A percentile compares a stretch with the other conserved stretches of the same genome.
Conservation (phyloP, 306 rosid genomes). For the Cucurbita moschata region DNA sequence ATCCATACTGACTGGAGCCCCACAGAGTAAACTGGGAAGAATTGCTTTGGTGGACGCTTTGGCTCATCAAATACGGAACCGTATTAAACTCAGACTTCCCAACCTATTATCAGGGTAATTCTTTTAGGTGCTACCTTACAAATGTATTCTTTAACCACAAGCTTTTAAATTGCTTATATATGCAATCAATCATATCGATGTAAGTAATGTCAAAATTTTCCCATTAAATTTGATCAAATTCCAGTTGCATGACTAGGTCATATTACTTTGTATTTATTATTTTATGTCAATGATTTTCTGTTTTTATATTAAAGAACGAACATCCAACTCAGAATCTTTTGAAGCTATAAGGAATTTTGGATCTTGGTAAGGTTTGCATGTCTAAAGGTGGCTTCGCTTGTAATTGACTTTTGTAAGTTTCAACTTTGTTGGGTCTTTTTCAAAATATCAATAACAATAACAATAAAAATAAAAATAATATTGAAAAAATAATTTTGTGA, state of each 20-base stretch:
- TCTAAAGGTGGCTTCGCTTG: neutral
- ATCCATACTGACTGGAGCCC: slow-evolving; percentile 83
- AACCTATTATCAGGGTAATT: slow-evolving; percentile 84
- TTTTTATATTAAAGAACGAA: neutral
- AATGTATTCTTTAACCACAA: neutral
- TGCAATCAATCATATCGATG: neutral
- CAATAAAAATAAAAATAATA: neutral
- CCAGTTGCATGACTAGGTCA: neutral
- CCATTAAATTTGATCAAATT: neutral
- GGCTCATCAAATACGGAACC: slow-evolving; percentile 78
- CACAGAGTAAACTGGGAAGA: slow-evolving; percentile 88
- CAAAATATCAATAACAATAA: neutral
- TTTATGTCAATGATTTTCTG: neutral
- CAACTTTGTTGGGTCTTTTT: neutral
- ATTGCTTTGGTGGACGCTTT: slow-evolving; percentile 85
- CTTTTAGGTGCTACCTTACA: slow-evolving; percentile 3
- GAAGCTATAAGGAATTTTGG: neutral
- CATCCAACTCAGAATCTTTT: neutral
- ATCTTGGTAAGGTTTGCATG: neutral
- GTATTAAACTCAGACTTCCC: slow-evolving; percentile 87
- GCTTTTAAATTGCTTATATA: neutral
- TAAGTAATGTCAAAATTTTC: neutral
- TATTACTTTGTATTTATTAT: neutral
- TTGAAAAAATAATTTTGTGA: neutral
- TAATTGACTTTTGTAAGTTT: neutral